phyloP scores from a whole-genome alignment of 2,329 filamentous ascomycete genomes.

The Pseudophaeomoniella oleicola region DNA sequence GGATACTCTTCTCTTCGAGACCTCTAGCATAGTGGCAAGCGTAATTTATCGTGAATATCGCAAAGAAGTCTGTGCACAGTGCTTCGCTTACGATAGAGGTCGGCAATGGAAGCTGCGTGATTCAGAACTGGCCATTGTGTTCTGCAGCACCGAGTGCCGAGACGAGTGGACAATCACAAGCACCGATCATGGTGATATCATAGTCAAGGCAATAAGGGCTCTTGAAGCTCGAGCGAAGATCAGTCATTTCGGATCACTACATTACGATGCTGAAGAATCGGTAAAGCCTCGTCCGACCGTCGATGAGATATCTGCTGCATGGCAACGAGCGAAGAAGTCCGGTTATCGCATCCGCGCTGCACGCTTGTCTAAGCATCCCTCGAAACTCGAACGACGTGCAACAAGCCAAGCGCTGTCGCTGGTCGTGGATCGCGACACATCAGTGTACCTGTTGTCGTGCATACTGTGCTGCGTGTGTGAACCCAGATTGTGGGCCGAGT shows the following conservation, averaged over 20 bases:
- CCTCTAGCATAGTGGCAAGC: slow-evolving; percentile 1
- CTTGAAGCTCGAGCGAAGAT: slow-evolving; percentile 2
- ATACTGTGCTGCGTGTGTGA: neutral
- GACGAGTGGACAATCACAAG: slow-evolving; percentile 2
- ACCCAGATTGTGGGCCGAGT: neutral
- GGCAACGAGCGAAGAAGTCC: neutral
- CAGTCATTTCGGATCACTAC: neutral
- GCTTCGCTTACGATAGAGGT: slow-evolving; percentile 7
- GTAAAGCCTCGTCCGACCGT: neutral
- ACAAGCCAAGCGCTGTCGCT: neutral
- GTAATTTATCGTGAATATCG: slow-evolving; percentile 5
- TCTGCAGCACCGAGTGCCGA: slow-evolving; percentile 5
- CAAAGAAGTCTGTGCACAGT: slow-evolving; percentile 7
- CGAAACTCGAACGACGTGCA: neutral
- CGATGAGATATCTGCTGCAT: neutral
- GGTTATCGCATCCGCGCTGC: neutral
- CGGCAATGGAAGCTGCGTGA: slow-evolving; percentile 6
- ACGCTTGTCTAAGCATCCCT: neutral
- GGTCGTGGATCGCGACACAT: neutral
- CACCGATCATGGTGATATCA: neutral
- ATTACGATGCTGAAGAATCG: neutral
- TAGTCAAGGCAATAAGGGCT: slow-evolving; percentile 1
- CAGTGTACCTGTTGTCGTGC: neutral
- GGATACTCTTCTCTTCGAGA: neutral
- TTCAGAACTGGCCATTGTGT: slow-evolving; percentile 2